A percentile compares a stretch with the other conserved stretches of the same genome.
Evolutionary conservation across 1,139 yeast species (phyloP).

Genomic region (Diutina mesorugosa): DNA sequence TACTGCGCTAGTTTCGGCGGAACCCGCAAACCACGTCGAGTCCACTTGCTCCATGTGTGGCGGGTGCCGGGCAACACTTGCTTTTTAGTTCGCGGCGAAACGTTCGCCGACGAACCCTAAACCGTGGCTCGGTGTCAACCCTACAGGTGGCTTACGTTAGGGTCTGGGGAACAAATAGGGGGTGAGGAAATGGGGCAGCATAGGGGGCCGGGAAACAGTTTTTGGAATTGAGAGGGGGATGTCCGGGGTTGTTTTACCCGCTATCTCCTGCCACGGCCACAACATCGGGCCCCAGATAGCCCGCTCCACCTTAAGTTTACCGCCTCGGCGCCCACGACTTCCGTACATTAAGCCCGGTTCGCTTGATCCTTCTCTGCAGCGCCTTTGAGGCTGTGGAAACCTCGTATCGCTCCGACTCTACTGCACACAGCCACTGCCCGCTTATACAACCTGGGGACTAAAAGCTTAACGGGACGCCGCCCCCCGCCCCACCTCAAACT

Average conservation of each 20-base stretch:
- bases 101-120: background rate
- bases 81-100: too few species aligned
- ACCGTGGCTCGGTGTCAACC: background rate
- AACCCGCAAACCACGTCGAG: background rate
- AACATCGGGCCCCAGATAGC: background rate
- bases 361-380: background rate
- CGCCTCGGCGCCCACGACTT: background rate
- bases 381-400: background rate
- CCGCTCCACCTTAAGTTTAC: background rate
- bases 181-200: too few species aligned
- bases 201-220: too few species aligned
- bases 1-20: too few species aligned
- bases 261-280: too few species aligned
- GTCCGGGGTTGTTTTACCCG: too few species aligned
- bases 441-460: background rate
- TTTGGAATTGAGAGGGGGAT: too few species aligned
- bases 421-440: background rate
- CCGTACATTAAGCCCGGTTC: background rate
- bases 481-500: background rate
- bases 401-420: background rate
- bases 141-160: background rate
- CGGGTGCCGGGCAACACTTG: too few species aligned
- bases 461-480: background rate
- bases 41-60: background rate
- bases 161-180: too few species aligned